A percentile compares a stretch with the other conserved stretches of the same genome.
phyloP scores from a whole-genome alignment of 2,329 filamentous ascomycete species.

The Neofusicoccum laricinum region DNA sequence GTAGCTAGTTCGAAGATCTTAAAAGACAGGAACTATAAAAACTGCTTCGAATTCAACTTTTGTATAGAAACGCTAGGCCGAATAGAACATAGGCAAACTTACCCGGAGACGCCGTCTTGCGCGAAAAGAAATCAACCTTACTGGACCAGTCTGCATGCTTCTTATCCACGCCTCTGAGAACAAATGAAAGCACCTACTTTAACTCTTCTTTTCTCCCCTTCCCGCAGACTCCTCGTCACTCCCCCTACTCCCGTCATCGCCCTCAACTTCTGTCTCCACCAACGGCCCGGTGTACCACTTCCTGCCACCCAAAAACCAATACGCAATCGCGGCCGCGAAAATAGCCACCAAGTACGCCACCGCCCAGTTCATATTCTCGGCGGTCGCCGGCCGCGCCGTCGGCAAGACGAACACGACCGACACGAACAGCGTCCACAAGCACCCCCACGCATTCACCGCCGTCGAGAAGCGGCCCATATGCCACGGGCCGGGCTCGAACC shows the following conservation, averaged over 20 bases:
- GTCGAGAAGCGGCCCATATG: conserved; percentile 18
- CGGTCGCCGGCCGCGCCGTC: conserved; percentile 18
- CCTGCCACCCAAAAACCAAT: conserved; percentile 19
- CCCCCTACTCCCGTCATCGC: neutral
- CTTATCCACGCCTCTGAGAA: too few species aligned
- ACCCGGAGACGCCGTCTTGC: too few species aligned
- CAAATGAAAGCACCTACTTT: too few species aligned
- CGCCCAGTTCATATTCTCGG: conserved; percentile 22
- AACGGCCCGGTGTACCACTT: conserved; percentile 21
- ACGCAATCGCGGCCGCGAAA: conserved; percentile 15
- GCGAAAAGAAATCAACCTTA: too few species aligned
- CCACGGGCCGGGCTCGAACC: conserved; percentile 28
- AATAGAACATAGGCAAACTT: too few species aligned
- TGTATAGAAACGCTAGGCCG: too few species aligned
- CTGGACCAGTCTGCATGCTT: too few species aligned
- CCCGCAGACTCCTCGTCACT: neutral
- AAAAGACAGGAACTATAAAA: too few species aligned
- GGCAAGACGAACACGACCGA: conserved; percentile 20
- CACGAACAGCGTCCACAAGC: conserved; percentile 18
- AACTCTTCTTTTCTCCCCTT: neutral
- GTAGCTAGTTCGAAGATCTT: too few species aligned
- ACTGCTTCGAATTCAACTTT: too few species aligned
- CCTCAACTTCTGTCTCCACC: conserved; percentile 15
- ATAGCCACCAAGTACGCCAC: conserved; percentile 19
- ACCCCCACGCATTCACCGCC: conserved; percentile 19